Evolutionary conservation across 192 early-diverging fungal genomes (phyloP).

Genomic region (Spinellus fusiger): DNA sequence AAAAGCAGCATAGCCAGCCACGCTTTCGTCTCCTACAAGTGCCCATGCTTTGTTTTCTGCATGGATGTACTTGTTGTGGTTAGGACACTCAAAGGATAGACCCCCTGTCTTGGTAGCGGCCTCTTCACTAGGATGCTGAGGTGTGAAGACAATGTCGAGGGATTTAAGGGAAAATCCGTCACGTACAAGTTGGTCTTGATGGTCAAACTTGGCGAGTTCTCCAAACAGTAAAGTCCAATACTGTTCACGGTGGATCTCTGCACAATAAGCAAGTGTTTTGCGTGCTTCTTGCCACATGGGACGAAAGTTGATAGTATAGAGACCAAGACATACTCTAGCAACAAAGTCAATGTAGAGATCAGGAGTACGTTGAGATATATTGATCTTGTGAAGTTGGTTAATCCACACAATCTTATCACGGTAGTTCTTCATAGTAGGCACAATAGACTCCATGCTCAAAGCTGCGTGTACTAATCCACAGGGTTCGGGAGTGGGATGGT

Average conservation of each 20-base stretch:
- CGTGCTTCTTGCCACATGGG: conserved; percentile 79
- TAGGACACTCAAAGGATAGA: conserved; percentile 53
- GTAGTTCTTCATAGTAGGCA: conserved; percentile 52
- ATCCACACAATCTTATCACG: conserved; percentile 80
- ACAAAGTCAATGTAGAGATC: conserved; percentile 62
- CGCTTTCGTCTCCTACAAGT: conserved; percentile 25
- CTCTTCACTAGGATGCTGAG: conserved; percentile 11
- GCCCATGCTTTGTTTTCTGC: conserved; percentile 26
- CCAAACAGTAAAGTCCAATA: conserved; percentile 60
- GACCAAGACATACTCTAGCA: conserved; percentile 58
- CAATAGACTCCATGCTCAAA: conserved; percentile 59
- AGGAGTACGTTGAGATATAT: conserved; percentile 57
- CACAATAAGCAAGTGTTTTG: conserved; percentile 46
- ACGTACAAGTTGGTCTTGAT: conserved; percentile 51
- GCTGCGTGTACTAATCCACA: conserved; percentile 50
- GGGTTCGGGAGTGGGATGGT: conserved; percentile 23
- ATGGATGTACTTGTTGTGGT: conserved; percentile 33
- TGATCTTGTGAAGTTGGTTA: conserved; percentile 61
- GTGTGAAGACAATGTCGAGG: conserved; percentile 22
- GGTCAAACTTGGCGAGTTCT: conserved; percentile 51
- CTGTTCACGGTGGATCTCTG: conserved; percentile 42
- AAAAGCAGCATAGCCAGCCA: conserved; percentile 30
- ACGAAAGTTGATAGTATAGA: conserved; percentile 77
- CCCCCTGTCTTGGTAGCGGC: conserved; percentile 29
- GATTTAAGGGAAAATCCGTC: conserved; percentile 41